phyloP scores from a whole-genome alignment of 2,329 filamentous ascomycete genomes.

The Pleurostoma richardsiae region DNA sequence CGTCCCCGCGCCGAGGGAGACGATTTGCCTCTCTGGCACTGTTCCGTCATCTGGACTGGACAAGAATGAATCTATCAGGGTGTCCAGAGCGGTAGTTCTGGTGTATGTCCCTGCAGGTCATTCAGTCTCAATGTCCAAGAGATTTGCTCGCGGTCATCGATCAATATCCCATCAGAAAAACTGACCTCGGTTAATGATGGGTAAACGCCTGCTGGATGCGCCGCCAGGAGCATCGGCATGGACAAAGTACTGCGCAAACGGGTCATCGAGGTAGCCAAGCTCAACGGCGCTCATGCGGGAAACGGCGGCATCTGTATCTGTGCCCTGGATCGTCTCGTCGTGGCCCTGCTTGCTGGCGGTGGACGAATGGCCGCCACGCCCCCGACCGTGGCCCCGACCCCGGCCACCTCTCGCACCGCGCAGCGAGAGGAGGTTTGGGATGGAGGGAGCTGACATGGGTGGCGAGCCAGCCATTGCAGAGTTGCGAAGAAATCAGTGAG shows the following conservation, averaged over 20 bases:
- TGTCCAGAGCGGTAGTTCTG: conserved; percentile 77
- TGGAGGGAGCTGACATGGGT: conserved; percentile 65
- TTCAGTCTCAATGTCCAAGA: conserved; percentile 53
- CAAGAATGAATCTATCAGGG: conserved; percentile 69
- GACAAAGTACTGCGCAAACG: conserved; percentile 69
- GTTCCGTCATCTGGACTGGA: conserved; percentile 22
- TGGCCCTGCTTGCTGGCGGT: conserved; percentile 33
- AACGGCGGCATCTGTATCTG: conserved; percentile 85
- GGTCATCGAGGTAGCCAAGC: conserved; percentile 78
- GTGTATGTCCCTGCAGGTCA: conserved; percentile 74
- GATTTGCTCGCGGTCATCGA: no score
- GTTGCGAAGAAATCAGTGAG: no score
- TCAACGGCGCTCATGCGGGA: conserved; percentile 86
- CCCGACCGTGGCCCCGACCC: conserved; percentile 12
- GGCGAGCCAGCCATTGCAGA: conserved; percentile 10
- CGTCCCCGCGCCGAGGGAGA: conserved; percentile 89
- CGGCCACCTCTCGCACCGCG: conserved; percentile 38
- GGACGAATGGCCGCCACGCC: conserved; percentile 12
- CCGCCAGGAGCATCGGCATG: conserved; percentile 30
- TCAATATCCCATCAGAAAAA: conserved; percentile 39
- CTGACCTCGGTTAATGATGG: conserved; percentile 89
- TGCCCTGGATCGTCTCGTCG: conserved; percentile 78
- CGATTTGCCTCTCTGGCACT: conserved; percentile 60
- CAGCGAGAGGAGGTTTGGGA: conserved; percentile 70
- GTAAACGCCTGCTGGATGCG: conserved; percentile 60